A percentile compares a stretch with the other conserved stretches of the same genome.
Conservation (phyloP, 148 eudicot species). For the Fagopyrum tataricum region DNA sequence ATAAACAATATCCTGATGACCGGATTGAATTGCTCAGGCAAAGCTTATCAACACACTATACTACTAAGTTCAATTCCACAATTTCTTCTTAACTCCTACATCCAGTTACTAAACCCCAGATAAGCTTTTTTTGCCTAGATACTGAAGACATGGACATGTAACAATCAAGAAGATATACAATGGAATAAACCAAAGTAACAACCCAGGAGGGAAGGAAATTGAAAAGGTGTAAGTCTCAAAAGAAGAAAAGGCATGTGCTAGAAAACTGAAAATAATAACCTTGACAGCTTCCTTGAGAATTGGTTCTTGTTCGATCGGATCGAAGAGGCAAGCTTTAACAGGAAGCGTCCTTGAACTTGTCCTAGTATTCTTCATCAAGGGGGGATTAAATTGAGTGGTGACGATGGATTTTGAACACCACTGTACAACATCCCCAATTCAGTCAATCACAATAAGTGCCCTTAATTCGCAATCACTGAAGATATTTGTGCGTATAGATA, state of each 20-base stretch:
- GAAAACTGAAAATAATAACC: background rate
- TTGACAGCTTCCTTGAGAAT: slow-evolving; percentile 15
- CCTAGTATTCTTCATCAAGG: background rate
- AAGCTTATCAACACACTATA: background rate
- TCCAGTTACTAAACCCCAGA: background rate
- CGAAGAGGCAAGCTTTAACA: slow-evolving; percentile 4
- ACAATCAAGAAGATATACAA: background rate
- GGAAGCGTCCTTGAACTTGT: background rate
- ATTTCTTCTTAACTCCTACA: background rate
- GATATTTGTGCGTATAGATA: background rate
- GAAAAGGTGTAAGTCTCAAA: background rate
- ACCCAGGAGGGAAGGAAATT: background rate
- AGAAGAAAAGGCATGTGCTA: background rate
- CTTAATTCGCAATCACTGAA: background rate
- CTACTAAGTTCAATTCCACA: background rate
- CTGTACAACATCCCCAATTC: slow-evolving; percentile 1
- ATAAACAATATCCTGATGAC: background rate
- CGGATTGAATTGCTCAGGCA: background rate
- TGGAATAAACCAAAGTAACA: too few relatives aligned
- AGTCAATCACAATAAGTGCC: background rate
- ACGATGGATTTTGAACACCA: background rate
- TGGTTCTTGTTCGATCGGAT: slow-evolving; percentile 4
- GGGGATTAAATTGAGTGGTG: background rate
- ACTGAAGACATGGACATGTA: background rate
- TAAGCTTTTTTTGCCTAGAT: background rate